Percentiles rank a stretch among this genome's conserved stretches.
Evolutionary conservation across 2,329 filamentous ascomycete genomes (phyloP).

Genomic region (Alternaria sp.): DNA sequence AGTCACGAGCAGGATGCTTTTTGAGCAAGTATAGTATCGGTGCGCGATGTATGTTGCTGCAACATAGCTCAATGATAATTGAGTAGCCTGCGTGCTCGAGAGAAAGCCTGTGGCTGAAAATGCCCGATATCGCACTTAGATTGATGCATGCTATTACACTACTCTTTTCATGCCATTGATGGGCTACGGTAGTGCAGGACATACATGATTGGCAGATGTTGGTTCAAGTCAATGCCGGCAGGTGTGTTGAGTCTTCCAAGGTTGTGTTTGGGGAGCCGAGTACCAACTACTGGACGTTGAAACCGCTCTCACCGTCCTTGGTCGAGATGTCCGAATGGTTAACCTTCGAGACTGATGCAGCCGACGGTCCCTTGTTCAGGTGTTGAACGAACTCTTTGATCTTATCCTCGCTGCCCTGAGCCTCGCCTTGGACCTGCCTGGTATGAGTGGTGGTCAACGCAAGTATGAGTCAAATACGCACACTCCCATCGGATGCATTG

Average conservation of each 20-base stretch:
- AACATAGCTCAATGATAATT: not conserved
- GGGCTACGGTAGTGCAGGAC: not conserved
- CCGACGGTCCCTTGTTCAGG: conserved; percentile 74
- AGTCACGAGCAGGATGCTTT: not conserved
- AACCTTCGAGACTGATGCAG: conserved; percentile 75
- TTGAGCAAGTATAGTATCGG: not conserved
- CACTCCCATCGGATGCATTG: conserved; percentile 55
- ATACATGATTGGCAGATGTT: not conserved
- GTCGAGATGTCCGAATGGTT: conserved; percentile 71
- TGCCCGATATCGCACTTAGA: not conserved
- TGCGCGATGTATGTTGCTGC: not conserved
- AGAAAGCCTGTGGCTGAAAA: too few species aligned
- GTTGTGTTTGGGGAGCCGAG: not conserved
- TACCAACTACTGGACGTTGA: conserved; percentile 50
- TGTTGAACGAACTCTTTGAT: conserved; percentile 75
- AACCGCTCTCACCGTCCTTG: conserved; percentile 71
- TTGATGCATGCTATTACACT: not conserved
- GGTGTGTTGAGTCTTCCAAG: not conserved
- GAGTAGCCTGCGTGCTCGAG: not conserved
- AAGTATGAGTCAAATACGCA: conserved; percentile 21
- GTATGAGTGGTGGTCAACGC: conserved; percentile 10
- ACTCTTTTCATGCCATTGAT: not conserved
- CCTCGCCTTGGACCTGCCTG: conserved; percentile 82
- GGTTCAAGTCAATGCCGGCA: not conserved
- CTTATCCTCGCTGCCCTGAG: conserved; percentile 72